These are phyloP conservation scores for Trichaptum fuscoviolaceum DNA, from an alignment of 768 basidiomycete genomes.

Conservation along the genomic window DNA sequence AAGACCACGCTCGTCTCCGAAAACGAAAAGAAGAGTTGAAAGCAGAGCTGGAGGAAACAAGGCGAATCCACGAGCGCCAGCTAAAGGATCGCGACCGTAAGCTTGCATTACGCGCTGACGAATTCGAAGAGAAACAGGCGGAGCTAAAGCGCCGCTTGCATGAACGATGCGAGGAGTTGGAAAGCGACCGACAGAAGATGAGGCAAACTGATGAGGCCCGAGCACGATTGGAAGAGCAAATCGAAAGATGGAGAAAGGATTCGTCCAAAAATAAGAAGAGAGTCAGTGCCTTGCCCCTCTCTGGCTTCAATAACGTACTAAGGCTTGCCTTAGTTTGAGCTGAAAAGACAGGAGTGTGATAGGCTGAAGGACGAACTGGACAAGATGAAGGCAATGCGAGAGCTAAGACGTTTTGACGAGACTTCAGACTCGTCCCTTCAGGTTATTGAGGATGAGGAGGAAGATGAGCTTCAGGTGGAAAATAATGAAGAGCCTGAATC, in stretches of 20 bases:
- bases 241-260: not conserved
- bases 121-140: not conserved
- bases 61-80: not conserved
- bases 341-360: not conserved
- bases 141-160: not conserved
- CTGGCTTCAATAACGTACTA: not conserved
- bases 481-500: not conserved
- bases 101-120: not conserved
- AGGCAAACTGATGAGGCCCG: not conserved
- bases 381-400: not conserved
- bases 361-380: not conserved
- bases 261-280: not conserved
- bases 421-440: not conserved
- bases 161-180: not conserved
- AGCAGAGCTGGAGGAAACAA: not conserved
- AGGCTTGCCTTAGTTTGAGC: not conserved
- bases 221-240: not conserved
- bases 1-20: not conserved
- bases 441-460: not conserved
- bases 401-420: not conserved
- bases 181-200: not conserved
- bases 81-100: not conserved
- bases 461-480: not conserved
- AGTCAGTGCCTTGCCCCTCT: not conserved
- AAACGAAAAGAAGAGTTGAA: not conserved